Base-by-base conservation (phyloP, 331 rosid species). In the Pyrus hybrid region DNA sequence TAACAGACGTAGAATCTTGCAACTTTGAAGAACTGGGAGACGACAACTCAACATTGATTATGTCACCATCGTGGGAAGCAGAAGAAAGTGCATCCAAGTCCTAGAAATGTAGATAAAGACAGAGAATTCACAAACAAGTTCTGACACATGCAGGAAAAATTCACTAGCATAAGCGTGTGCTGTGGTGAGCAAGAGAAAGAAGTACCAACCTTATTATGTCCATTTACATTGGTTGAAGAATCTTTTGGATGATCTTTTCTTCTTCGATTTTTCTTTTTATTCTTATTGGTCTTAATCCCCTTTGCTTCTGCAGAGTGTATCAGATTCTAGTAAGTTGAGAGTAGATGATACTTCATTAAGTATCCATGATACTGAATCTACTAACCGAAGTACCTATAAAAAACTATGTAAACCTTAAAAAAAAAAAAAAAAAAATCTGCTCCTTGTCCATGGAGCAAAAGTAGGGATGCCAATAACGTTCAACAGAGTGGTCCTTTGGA, bases 191-290 rank as follows among this genome's bases (percentile, higher is more conserved):
- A 8, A 71, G 45, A 76, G 76, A 68, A 67, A 72, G n/a, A 57
- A 80, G 58, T 9, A 17, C 74, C 62, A 78, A 93, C 96, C 90
- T 88, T 81, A 72, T 80, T 80, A 75, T 80, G 85, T 68, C 90
- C 87, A 71, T 86, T 81, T 68, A 68, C 80, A 78, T 68, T 85
- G 79, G 75, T 45, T 67, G 76, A 70, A 76, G 87, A 85, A 84
- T 84, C 92, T 83, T 89, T 89, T 74, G 73, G 72, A 13, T 83
- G 86, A 67, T 89, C 93, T 76, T 85, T 93, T 83, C 87, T 82
- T 76, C 92, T 86, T 60, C 97, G 89, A 71, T 89, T 89, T 86
- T 93, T 91, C 88, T 91, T 93, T 84, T 89, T 93, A 79, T 79
- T 89, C 81, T 89, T 93, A 78, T 88, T 81, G 68, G 86, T 62